These are phyloP conservation scores for Pseudogymnoascus sp. DNA, from an alignment of 2,329 filamentous ascomycete genomes.

Conservation along the genomic window DNA sequence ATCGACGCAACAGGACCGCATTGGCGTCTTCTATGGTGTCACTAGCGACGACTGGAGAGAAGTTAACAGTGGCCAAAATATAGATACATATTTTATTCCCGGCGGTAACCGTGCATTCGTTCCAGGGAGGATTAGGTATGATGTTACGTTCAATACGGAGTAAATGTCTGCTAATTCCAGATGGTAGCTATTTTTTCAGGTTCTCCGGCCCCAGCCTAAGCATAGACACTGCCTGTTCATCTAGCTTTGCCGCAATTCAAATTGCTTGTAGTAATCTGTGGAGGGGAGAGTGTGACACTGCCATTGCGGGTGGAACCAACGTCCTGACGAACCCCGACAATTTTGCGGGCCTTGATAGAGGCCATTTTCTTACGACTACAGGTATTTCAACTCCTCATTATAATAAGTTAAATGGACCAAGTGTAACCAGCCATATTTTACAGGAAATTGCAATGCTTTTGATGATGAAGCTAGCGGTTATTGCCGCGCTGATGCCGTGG, in stretches of 20 bases:
- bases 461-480: slow-evolving; percentile 42
- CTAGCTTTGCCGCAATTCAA: slow-evolving; percentile 24
- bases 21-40: slow-evolving; percentile 18
- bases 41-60: slow-evolving; percentile 18
- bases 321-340: slow-evolving; percentile 18
- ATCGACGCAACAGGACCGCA: slow-evolving; percentile 34
- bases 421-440: not conserved
- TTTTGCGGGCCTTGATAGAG: slow-evolving; percentile 34
- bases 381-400: slow-evolving; percentile 67
- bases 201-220: slow-evolving; percentile 30
- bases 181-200: slow-evolving; percentile 27
- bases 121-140: slow-evolving; percentile 22
- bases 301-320: slow-evolving; percentile 18
- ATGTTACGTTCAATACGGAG: slow-evolving; percentile 10
- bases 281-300: slow-evolving; percentile 15
- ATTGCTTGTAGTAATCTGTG: slow-evolving; percentile 12
- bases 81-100: slow-evolving; percentile 13
- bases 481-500: slow-evolving; percentile 41
- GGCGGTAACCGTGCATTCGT: slow-evolving; percentile 18
- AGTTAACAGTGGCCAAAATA: slow-evolving; percentile 14
- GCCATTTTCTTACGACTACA: slow-evolving; percentile 53
- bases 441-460: slow-evolving; percentile 39
- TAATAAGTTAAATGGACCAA: not conserved
- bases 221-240: slow-evolving; percentile 30
- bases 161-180: not conserved